Evolutionary conservation across 2,329 filamentous ascomycete species (phyloP).

Genomic region (Cytospora paraplurivora): DNA sequence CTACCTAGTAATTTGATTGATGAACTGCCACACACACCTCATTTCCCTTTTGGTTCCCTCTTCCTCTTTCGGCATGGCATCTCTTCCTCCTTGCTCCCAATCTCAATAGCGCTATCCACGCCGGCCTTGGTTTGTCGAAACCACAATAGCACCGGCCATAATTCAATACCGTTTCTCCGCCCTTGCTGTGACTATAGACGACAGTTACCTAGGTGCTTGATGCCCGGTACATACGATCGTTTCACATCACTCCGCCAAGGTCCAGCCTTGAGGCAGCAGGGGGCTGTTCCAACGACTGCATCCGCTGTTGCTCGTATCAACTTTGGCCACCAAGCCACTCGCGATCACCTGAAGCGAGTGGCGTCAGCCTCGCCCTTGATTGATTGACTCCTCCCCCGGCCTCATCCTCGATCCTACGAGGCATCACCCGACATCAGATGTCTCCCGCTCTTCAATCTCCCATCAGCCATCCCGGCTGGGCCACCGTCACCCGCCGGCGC

Average conservation of each 20-base stretch:
- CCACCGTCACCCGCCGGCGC: slow-evolving; percentile 23
- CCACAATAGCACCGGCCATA: background rate
- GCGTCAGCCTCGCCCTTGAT: slow-evolving; percentile 1
- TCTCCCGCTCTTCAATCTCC: slow-evolving; percentile 22
- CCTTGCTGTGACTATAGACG: background rate
- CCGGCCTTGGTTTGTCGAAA: background rate
- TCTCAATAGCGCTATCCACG: background rate
- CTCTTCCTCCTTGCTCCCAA: background rate
- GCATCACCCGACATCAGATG: slow-evolving; percentile 5
- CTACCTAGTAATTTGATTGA: background rate
- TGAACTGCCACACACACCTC: background rate
- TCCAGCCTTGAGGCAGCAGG: background rate
- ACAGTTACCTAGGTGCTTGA: background rate
- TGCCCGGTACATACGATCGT: background rate
- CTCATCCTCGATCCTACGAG: background rate
- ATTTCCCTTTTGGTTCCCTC: background rate
- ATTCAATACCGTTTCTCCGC: background rate
- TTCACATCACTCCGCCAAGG: background rate
- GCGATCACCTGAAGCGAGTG: no score
- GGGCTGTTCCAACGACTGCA: background rate
- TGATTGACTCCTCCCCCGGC: background rate
- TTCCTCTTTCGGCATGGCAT: background rate
- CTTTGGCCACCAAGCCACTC: no score
- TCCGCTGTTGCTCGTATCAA: background rate
- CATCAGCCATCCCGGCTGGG: slow-evolving; percentile 21